phyloP scores from a whole-genome alignment of 441 rosid species.

The Raphanus hybrid region DNA sequence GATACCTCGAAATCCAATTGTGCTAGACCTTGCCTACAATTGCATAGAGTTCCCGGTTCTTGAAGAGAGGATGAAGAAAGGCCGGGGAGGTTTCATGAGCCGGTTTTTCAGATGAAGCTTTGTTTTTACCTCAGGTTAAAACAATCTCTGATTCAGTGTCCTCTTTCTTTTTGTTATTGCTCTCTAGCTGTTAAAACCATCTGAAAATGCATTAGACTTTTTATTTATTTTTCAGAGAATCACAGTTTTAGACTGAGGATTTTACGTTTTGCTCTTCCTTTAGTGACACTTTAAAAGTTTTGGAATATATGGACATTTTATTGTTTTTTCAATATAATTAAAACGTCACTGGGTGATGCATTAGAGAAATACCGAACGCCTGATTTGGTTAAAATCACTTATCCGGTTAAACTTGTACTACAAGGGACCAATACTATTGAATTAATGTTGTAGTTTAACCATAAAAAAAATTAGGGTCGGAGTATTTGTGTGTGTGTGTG shows the following conservation, averaged over 20 bases:
- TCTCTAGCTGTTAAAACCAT: slow-evolving; percentile 2
- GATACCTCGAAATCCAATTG: slow-evolving; percentile 84
- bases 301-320: slow-evolving; percentile 16
- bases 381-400: not conserved
- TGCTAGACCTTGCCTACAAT: slow-evolving; percentile 76
- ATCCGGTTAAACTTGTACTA: not conserved
- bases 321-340: not conserved
- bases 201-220: slow-evolving; percentile 4
- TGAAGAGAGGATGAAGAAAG: slow-evolving; percentile 86
- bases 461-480: not conserved
- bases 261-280: not conserved
- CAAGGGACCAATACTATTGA: no score
- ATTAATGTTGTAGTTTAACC: not conserved
- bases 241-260: slow-evolving; percentile 22
- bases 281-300: slow-evolving; percentile 10
- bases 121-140: slow-evolving; percentile 6
- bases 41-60: slow-evolving; percentile 80
- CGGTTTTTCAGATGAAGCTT: slow-evolving; percentile 52
- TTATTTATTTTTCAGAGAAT: slow-evolving; percentile 23
- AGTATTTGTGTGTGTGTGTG: not conserved
- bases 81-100: slow-evolving; percentile 74
- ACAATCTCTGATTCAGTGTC: slow-evolving; percentile 2
- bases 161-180: not conserved
- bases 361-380: not conserved
- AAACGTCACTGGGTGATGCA: not conserved